phyloP scores from a whole-genome alignment of 345 rosid genomes.

The Gossypium bickii region DNA sequence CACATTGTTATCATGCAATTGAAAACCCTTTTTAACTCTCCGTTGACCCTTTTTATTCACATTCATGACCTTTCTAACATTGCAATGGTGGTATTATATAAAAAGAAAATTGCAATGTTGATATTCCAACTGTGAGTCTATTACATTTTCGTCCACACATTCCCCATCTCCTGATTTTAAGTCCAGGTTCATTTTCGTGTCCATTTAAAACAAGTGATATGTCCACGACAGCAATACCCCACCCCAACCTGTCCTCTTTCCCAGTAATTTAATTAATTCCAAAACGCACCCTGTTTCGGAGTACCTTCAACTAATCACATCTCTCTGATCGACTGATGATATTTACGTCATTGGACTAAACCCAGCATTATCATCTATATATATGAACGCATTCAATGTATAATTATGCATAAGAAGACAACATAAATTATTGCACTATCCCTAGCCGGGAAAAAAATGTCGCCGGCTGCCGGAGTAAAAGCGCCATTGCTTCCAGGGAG shows the following conservation, averaged over 20 bases:
- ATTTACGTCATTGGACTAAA: constrained; percentile 21
- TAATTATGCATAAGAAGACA: constrained; percentile 30
- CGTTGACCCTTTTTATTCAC: not conserved
- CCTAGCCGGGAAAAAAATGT: constrained; percentile 30
- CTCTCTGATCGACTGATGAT: not conserved
- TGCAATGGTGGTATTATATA: too few relatives aligned
- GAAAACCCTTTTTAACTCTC: not conserved
- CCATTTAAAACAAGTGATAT: not conserved
- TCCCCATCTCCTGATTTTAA: not conserved
- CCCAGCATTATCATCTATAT: not conserved
- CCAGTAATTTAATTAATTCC: not conserved
- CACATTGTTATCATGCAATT: not conserved
- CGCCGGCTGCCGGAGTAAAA: constrained; percentile 34
- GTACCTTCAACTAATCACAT: not conserved
- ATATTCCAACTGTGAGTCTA: too few relatives aligned
- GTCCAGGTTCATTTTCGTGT: constrained; percentile 19
- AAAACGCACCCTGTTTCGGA: constrained; percentile 6
- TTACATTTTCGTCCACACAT: not conserved
- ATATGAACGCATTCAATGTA: not conserved
- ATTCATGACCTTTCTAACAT: too few relatives aligned
- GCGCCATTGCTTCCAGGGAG: constrained; percentile 50
- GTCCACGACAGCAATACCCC: not conserved
- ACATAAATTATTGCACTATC: not conserved
- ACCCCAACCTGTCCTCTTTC: constrained; percentile 4
- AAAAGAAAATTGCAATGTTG: too few relatives aligned